Base-by-base conservation (phyloP, 176 grass and related monocot species). In the Phoenix roebelenii region DNA sequence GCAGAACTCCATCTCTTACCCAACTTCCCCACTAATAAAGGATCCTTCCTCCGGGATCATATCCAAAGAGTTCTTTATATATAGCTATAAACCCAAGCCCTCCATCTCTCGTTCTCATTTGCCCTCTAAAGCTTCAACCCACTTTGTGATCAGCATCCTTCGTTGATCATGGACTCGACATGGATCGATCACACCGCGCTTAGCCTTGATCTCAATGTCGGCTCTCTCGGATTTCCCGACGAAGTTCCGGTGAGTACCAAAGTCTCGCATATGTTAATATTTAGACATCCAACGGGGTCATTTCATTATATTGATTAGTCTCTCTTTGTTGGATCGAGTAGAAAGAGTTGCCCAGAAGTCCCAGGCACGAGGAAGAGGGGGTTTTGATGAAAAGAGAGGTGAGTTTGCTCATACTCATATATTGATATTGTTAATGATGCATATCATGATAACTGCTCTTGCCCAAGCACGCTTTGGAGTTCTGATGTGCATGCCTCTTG, bases 151-250 rank as follows among this genome's bases (percentile, higher is more conserved):
- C 30, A 7, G 32, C 32, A 35, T 35, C 32, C 32, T 35, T 35
- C 1, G 32, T 35, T 9, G 32, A 35, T 35, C 32, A 95, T 87
- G 90, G 90, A 81, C 22, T 18, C 10, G 1, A 49, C 61, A 15
- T 29, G 73, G 57, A 28, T 5, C 24, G 35, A 59, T 58, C 22
- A 6, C 72, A 51, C 77, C 15, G 67, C 83, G 1, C 63, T 90
- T 3, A 87, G 80, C 61, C 73, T 96, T 12, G 87, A 85, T 58
- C 86, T 96, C 60, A 63, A 51, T 70, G 72, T 88, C 58, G 92
- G 92, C 1, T 74, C 56, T 25, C 49, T 54, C 1, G 18, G 58
- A 19, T 51, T 30, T 0, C 30, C 35, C 25, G 58, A 67, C 32
- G 56, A 49, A 18, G 48, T 57, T 55, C 19, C 62, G 64, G 55